phyloP scores from a whole-genome alignment of 768 basidiomycete species.

The Cyclocybe cylindracea region DNA sequence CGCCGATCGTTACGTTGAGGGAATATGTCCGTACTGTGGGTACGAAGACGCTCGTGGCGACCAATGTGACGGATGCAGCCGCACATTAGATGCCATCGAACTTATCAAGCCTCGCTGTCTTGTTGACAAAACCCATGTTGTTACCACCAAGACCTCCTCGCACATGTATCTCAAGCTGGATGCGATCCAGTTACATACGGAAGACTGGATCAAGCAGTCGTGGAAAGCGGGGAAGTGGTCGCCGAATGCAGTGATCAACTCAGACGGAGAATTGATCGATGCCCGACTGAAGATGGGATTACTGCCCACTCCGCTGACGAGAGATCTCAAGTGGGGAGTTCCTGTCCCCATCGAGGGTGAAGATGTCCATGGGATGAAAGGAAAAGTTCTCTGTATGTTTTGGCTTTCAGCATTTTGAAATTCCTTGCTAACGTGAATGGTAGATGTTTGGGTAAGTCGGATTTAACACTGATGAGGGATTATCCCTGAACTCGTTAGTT shows the following conservation, averaged over 20 bases:
- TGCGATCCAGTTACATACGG: slow-evolving; percentile 75
- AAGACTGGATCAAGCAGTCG: slow-evolving; percentile 85
- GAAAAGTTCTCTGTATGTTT: slow-evolving; percentile 91
- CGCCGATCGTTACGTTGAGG: slow-evolving; percentile 97
- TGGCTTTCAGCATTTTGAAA: neutral
- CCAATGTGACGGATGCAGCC: slow-evolving; percentile 93
- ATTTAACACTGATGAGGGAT: neutral
- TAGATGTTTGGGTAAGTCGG: slow-evolving; percentile 89
- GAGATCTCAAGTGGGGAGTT: slow-evolving; percentile 96
- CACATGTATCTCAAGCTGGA: slow-evolving; percentile 94
- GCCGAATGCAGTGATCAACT: slow-evolving; percentile 86
- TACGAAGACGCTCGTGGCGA: slow-evolving; percentile 96
- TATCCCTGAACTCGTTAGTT: slow-evolving; percentile 55
- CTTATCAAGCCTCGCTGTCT: slow-evolving; percentile 95
- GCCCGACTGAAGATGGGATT: slow-evolving; percentile 85
- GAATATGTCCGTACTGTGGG: slow-evolving; percentile 93
- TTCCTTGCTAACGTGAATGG: slow-evolving; percentile 6
- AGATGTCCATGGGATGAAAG: slow-evolving; percentile 82
- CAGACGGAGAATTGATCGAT: slow-evolving; percentile 87
- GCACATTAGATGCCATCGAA: slow-evolving; percentile 92
- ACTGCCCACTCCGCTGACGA: slow-evolving; percentile 86
- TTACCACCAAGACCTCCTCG: slow-evolving; percentile 74
- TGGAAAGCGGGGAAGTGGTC: slow-evolving; percentile 90
- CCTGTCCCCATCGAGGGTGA: slow-evolving; percentile 81
- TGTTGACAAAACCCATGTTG: slow-evolving; percentile 75